Base-by-base conservation (phyloP, 352 stramenopile genomes). In the Peronospora farinosa region DNA sequence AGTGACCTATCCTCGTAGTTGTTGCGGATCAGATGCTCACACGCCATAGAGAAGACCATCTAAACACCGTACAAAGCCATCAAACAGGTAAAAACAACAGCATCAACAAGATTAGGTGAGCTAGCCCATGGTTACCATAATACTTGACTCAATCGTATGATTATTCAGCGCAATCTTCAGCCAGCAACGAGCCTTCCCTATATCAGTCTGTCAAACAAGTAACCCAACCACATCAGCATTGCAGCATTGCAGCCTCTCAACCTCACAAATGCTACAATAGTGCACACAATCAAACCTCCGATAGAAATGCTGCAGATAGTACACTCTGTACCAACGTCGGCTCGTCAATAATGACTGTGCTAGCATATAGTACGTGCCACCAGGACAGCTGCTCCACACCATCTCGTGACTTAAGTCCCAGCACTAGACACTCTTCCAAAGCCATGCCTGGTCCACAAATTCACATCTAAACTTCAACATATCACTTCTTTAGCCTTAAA, bases 1-100 rank as follows among this genome's bases (percentile, higher is more conserved):
- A 92, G 54, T n/a, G 82, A 74, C 72, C 73, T 84, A n/a, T 92
- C 77, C 17, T 92, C 78, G 47, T 90, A 92, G 40, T 69, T 90
- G 10, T 77, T 65, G 16, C 67, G 70, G 25, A 89, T 78, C 38
- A 92, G 61, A 52, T 85, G 63, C 45, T 90, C 81, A 28, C 78
- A 90, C 1, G 70, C 51, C 58, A 83, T 74, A 0, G 78, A 90
- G 35, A 85, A 86, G 19, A 90, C 84, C 47, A 86, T 84, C 77
- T 89, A 51, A n/a, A 19, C 36, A 17, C 6, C 37, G n/a, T 35
- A 38, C 17, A 17, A 58, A 33, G n/a, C 28, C 40, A 12, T 10
- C 42, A 35, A 49, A 11, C n/a, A 57, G 21, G 13, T 37, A 42
- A 49, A 12, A 49, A 12, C 2, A 27, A 2, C 23, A 27, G 13